Percentiles rank a stretch among this genome's conserved stretches.
Conservation (phyloP, 164 flowering plant species). For the Warburgia ugandensis region DNA sequence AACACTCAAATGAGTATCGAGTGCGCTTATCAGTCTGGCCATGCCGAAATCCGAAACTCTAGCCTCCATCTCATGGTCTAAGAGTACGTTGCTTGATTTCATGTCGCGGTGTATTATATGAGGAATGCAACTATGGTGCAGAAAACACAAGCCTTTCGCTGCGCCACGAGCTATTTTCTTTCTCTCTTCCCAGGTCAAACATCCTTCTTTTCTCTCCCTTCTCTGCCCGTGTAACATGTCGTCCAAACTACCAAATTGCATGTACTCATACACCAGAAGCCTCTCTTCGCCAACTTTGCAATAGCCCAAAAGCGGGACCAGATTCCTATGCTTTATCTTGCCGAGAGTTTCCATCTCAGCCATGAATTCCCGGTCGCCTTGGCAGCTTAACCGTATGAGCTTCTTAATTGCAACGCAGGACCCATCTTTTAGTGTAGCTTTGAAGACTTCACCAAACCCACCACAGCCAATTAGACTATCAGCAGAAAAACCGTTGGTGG, state of each 20-base stretch:
- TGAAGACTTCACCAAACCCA: constrained; percentile 70
- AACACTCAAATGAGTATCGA: constrained; percentile 65
- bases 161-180: constrained; percentile 64
- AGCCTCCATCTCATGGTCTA: constrained; percentile 60
- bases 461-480: constrained; percentile 62
- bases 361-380: constrained; percentile 72
- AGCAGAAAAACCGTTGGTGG: constrained; percentile 67
- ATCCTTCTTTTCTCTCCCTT: background rate
- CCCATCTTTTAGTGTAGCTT: constrained; percentile 64
- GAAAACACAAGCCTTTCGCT: constrained; percentile 59
- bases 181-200: constrained; percentile 66
- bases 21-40: constrained; percentile 67
- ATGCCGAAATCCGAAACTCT: constrained; percentile 71
- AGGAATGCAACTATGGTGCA: constrained; percentile 74
- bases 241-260: constrained; percentile 64
- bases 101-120: constrained; percentile 70
- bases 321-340: constrained; percentile 60
- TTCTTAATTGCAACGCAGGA: constrained; percentile 65
- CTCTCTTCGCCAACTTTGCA: constrained; percentile 73
- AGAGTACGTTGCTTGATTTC: constrained; percentile 69
- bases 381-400: constrained; percentile 51
- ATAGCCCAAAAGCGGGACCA: constrained; percentile 61
- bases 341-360: constrained; percentile 81
- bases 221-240: constrained; percentile 43
- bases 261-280: constrained; percentile 64